Conservation (phyloP, 2,329 filamentous ascomycete genomes). For the Exophiala mesophila region DNA sequence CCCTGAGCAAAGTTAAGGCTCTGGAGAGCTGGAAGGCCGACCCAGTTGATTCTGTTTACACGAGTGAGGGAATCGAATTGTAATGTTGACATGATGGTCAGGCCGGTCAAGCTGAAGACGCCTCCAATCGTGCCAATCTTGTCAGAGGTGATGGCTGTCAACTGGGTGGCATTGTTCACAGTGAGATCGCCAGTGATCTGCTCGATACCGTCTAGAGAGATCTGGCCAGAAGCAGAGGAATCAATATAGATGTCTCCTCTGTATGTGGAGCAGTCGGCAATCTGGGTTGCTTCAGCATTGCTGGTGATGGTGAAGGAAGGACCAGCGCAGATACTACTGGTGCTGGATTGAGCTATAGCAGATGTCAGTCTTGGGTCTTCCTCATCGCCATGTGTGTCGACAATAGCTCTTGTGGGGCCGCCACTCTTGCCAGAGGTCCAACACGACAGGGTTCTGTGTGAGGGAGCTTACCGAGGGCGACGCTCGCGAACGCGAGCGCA, state of each 20-base stretch:
- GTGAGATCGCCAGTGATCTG: constrained; percentile 55
- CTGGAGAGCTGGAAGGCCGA: constrained; percentile 63
- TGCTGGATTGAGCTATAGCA: constrained; percentile 19
- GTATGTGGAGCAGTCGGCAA: constrained; percentile 63
- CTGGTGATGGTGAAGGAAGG: constrained; percentile 44
- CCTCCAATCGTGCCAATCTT: constrained; percentile 63
- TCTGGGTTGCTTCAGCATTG: constrained; percentile 59
- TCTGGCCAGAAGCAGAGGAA: constrained; percentile 49
- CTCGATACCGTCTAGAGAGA: constrained; percentile 58
- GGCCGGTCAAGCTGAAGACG: constrained; percentile 62
- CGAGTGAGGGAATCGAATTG: constrained; percentile 60
- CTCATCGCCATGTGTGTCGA: no score
- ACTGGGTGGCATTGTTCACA: constrained; percentile 50
- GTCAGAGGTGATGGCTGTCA: constrained; percentile 60
- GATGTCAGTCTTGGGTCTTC: no score
- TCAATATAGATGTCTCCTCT: constrained; percentile 64
- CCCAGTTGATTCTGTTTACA: constrained; percentile 65
- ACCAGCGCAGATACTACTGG: constrained; percentile 16
- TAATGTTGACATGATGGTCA: constrained; percentile 65
- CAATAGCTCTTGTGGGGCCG: no score
- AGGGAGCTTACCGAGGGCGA: constrained; percentile 45
- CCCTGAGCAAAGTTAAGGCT: constrained; percentile 56
- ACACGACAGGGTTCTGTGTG: no score
- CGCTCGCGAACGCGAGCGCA: constrained; percentile 49
- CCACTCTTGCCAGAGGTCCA: no score